These are phyloP conservation scores for Pholiota conissans DNA, from an alignment of 768 basidiomycete species.

Conservation along the genomic window DNA sequence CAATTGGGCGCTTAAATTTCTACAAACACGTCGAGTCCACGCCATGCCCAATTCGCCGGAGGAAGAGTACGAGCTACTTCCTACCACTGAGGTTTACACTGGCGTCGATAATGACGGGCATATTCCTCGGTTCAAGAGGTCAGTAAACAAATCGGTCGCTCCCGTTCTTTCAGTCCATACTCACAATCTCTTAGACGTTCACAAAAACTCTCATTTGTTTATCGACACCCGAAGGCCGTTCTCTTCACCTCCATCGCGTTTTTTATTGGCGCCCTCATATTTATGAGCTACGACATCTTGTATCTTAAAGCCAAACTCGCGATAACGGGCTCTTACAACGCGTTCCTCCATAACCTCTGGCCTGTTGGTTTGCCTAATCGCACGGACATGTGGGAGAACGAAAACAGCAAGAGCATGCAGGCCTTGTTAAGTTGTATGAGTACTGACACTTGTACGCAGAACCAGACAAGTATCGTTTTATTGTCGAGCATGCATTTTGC, in stretches of 20 bases:
- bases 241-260: background rate
- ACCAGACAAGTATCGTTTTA: slow-evolving; percentile 4
- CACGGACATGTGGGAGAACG: slow-evolving; percentile 7
- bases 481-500: slow-evolving; percentile 2
- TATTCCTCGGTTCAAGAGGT: background rate
- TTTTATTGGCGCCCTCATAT: background rate
- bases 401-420: slow-evolving; percentile 6
- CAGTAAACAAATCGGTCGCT: background rate
- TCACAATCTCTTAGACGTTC: background rate
- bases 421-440: slow-evolving; percentile 1
- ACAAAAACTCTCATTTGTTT: background rate
- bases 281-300: slow-evolving; percentile 1
- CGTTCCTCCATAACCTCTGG: slow-evolving; percentile 3
- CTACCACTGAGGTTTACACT: background rate
- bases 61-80: slow-evolving; percentile 6
- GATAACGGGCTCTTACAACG: background rate
- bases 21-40: no score
- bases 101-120: background rate
- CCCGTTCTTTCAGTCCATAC: background rate
- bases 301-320: slow-evolving; percentile 4
- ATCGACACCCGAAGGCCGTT: background rate
- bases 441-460: background rate
- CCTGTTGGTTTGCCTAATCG: slow-evolving; percentile 5
- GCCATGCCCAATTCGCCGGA: background rate
- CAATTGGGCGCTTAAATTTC: background rate